A percentile compares a stretch with the other conserved stretches of the same genome.
phyloP scores from a whole-genome alignment of 352 stramenopile genomes.

The Pelagophyceae sp. region DNA sequence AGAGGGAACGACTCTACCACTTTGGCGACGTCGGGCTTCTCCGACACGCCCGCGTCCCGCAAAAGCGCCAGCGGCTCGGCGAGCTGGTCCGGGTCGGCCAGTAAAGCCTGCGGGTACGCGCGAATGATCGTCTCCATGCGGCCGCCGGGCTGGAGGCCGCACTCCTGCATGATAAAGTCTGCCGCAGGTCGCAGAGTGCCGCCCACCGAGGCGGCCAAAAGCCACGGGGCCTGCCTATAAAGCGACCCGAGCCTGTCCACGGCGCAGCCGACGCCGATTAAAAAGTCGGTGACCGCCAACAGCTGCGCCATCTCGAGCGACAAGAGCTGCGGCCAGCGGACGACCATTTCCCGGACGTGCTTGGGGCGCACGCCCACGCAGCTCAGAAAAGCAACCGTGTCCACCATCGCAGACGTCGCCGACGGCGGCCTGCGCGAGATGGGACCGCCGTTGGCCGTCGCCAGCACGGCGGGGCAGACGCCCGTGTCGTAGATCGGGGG shows the following conservation, averaged over 20 bases:
- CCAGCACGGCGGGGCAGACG: conserved; percentile 10
- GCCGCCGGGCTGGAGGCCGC: conserved; percentile 24
- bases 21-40: conserved; percentile 30
- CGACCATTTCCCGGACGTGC: conserved; percentile 13
- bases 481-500: conserved; percentile 6
- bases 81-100: background rate
- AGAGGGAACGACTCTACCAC: conserved; percentile 37
- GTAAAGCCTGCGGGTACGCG: conserved; percentile 20
- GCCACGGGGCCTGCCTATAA: conserved; percentile 31
- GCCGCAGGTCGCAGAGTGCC: conserved; percentile 28
- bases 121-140: conserved; percentile 32
- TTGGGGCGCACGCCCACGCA: background rate
- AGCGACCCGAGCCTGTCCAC: conserved; percentile 23
- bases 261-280: background rate
- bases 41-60: conserved; percentile 26
- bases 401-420: background rate
- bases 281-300: conserved; percentile 10
- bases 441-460: background rate
- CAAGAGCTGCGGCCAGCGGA: conserved; percentile 1
- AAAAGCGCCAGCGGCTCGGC: conserved; percentile 24
- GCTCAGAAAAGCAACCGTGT: background rate
- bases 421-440: background rate
- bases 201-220: conserved; percentile 21
- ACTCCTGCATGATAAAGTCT: conserved; percentile 13
- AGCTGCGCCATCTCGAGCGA: background rate